Evolutionary conservation across 345 rosid genomes (phyloP), one percentile per base, ranked within the genome.

Genomic region (Salix viminalis): DNA sequence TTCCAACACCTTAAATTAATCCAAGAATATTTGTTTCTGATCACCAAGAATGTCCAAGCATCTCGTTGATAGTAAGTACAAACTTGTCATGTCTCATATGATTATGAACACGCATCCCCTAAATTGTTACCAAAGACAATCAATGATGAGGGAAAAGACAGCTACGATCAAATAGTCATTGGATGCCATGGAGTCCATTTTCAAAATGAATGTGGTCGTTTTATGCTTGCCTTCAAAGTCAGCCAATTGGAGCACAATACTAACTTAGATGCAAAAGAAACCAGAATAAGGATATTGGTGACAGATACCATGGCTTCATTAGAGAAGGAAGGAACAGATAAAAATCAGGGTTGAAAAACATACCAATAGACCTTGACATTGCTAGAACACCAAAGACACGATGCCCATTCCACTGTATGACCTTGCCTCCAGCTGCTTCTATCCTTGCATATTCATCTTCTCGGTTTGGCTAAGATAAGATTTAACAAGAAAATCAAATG

Each of bases 381-480:
- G 97, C 99, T 72, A 96, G 94, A 80, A 96, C 98, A 21, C 99
- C 99, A 72, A 92, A 93, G 69, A 96, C 99, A 61, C 98, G 97
- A 76, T 91, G 95, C 26, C 98, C 98, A 69, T 93, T 94, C 99
- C 98, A 96, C 50, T 92, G 96, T 74, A 96, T 96, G 81, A 96
- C 97, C 88, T 88, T 96, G 46, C 99, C 99, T 75, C 97, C 99
- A 69, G 99, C 95, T 65, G 90, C 97, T 80, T 96, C 98, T 71
- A 96, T 96, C 82, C 99, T 93, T 73, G 92, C 89, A 83, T 86
- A 91, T 81, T 93, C 99, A 85, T 96, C 99, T 79, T 93, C 96
- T 79, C 96, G 89, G 81, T 96, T 90, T 65, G 99, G 99, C 99
- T 94, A 85, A 78, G 75, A 86, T 21, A 79, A 54, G 73, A 16